These are phyloP conservation scores for Dendrocalamus latiflorus DNA, from an alignment of 202 grass and related monocot species.

Conservation along the genomic window DNA sequence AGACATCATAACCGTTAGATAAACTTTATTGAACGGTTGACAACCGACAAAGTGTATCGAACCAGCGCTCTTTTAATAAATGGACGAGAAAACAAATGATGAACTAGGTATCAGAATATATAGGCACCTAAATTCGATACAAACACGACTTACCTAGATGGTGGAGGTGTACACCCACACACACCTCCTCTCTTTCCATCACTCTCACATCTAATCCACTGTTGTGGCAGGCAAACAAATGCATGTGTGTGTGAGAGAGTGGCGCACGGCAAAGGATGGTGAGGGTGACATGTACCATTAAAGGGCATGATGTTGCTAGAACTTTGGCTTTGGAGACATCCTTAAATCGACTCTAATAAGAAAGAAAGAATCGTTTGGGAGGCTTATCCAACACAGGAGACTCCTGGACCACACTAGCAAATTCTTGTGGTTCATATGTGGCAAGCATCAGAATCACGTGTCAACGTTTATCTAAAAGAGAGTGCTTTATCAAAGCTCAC, in stretches of 20 bases:
- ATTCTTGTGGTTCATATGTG: not conserved
- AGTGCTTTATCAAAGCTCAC: not conserved
- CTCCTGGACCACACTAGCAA: not conserved
- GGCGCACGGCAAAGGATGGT: not conserved
- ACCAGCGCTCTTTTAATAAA: too few species aligned
- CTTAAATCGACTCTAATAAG: conserved; percentile 23
- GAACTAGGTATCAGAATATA: too few species aligned
- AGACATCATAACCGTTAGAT: too few species aligned
- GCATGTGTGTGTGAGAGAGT: not conserved
- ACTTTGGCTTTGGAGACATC: conserved; percentile 16
- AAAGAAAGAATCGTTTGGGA: not conserved
- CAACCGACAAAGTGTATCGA: too few species aligned
- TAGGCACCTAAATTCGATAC: too few species aligned
- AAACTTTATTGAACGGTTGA: too few species aligned
- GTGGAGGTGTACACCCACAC: too few species aligned
- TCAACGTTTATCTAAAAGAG: not conserved
- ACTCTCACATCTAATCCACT: not conserved
- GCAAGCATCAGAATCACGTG: not conserved
- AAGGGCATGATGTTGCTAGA: not conserved
- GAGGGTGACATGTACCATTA: too few species aligned
- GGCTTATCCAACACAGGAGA: not conserved
- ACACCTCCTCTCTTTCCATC: too few species aligned
- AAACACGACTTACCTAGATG: too few species aligned
- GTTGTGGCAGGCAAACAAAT: not conserved
- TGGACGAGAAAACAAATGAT: too few species aligned